Evolutionary conservation across 257 asterid species (phyloP), one percentile per base, ranked within the genome.

Genomic region (Scutellaria baicalensis): DNA sequence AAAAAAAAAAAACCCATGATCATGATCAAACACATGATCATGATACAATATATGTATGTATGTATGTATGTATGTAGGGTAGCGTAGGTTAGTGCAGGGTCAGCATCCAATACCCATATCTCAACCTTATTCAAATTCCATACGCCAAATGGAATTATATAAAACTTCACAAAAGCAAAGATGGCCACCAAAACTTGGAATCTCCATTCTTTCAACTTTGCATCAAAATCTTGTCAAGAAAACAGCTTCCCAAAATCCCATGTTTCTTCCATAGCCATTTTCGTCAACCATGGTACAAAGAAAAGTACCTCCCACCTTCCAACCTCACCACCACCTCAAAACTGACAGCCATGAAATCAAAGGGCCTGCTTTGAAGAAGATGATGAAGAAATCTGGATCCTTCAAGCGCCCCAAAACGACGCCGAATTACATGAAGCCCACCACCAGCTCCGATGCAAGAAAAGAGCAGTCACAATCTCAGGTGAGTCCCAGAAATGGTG

Each of bases 361-460:
- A 60, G 68, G 77, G 6, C 64, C 85, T 4, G 88, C 85, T 69
- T 59, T 85, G 76, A 88, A 77, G 85, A 88, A 81, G 86, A 91
- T 78, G 39, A 89, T 89, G 94, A 91, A 84, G 86, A 91, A 87
- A 80, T 84, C 96, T 10, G 90, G 85, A 13, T 72, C 88, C 6
- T 36, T 57, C 56, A 85, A 78, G 78, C 84, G 54, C 47, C 66
- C 59, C 35, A 78, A 78, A 49, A 8, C 59, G 16, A 68, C 68
- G 44, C 96, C 96, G 13, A 93, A 88, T 62, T 90, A 93, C 82
- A 93, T 93, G 98, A 90, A 85, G 84, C 66, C 95, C 74, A 93
- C 98, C 50, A 77, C 87, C 75, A 83, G 98, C 64, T 93, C 85
- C 9, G 92, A 83, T 69, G 96, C 98, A 11, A 83, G 93, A 48